Evolutionary conservation across 1,284 basidiomycete species (phyloP).

Genomic region (Phellinidium pouzarii): DNA sequence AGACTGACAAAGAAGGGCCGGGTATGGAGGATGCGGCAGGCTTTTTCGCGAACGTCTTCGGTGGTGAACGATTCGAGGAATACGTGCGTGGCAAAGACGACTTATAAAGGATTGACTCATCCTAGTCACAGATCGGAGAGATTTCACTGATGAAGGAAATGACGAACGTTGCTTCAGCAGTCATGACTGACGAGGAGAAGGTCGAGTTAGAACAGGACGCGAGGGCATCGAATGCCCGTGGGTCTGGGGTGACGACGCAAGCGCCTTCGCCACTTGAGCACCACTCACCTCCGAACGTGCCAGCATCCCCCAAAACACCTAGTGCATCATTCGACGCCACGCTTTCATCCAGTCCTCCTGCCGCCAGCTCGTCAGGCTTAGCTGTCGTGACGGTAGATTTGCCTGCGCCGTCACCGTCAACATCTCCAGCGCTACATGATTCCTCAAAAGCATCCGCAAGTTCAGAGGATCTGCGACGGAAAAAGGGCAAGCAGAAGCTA

Average conservation of each 20-base stretch:
- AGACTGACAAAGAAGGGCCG: constrained; percentile 68
- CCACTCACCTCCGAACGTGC: neutral
- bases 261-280: constrained; percentile 3
- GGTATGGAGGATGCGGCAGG: constrained; percentile 82
- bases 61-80: constrained; percentile 80
- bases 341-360: neutral
- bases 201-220: constrained; percentile 76
- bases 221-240: constrained; percentile 31
- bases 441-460: constrained; percentile 25
- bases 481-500: constrained; percentile 55
- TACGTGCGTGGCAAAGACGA: constrained; percentile 55
- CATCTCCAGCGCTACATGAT: constrained; percentile 24
- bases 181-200: constrained; percentile 89
- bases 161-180: constrained; percentile 70
- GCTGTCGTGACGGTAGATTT: constrained; percentile 15
- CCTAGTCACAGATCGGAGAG: constrained; percentile 69
- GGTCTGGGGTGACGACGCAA: constrained; percentile 7
- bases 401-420: constrained; percentile 24
- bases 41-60: constrained; percentile 90
- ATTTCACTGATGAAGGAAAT: constrained; percentile 91
- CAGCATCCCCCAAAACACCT: neutral
- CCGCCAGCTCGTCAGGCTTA: constrained; percentile 10
- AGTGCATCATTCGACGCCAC: neutral
- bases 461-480: constrained; percentile 24
- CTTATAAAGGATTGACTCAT: neutral